Evolutionary conservation across 202 grass and related monocot species (phyloP).

Genomic region (Digitaria exilis): DNA sequence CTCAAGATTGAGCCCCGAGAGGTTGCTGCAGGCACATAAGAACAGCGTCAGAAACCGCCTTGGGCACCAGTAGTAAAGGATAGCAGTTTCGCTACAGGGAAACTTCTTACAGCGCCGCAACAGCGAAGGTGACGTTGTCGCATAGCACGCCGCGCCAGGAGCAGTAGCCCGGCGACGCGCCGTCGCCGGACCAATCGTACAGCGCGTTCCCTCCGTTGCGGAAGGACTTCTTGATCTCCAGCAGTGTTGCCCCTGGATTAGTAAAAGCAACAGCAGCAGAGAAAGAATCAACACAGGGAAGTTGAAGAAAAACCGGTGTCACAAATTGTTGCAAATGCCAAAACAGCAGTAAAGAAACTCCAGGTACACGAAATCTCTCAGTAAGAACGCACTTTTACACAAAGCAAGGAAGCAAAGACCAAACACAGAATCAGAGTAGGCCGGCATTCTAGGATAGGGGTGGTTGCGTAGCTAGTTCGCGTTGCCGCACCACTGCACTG

Average conservation of each 20-base stretch:
- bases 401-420: not conserved
- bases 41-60: slow-evolving; percentile 17
- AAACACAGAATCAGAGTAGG: not conserved
- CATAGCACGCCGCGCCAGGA: slow-evolving; percentile 91
- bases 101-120: slow-evolving; percentile 71
- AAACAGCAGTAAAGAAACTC: not conserved
- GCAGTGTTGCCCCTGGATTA: slow-evolving; percentile 57
- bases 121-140: slow-evolving; percentile 76
- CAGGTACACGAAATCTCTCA: not conserved
- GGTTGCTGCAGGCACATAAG: slow-evolving; percentile 58
- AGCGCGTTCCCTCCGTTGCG: slow-evolving; percentile 65
- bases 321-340: not conserved
- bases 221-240: slow-evolving; percentile 95
- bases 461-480: not conserved
- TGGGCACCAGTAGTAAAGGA: not conserved
- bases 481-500: not conserved
- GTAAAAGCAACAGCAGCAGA: not conserved
- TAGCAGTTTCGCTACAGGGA: slow-evolving; percentile 15
- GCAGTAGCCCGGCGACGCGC: slow-evolving; percentile 47
- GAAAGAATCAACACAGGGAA: not conserved
- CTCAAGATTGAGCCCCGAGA: slow-evolving; percentile 74
- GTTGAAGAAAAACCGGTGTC: not conserved
- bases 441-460: slow-evolving; percentile 2
- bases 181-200: slow-evolving; percentile 71
- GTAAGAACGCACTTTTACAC: slow-evolving; percentile 1